phyloP scores from a whole-genome alignment of 345 rosid genomes.

The Hibiscus mutabilis region DNA sequence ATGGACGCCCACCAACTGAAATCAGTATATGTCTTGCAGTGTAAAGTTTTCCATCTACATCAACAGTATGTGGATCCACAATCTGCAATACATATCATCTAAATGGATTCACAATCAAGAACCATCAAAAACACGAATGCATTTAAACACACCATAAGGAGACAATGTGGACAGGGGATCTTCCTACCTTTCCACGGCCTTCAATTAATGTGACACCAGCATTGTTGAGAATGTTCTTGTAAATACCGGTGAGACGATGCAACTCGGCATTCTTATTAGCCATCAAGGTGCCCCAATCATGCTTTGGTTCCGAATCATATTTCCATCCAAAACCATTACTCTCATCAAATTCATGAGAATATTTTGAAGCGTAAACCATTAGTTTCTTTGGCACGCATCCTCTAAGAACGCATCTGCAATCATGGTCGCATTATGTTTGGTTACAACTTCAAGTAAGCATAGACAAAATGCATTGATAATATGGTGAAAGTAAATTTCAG shows the following conservation, averaged over 20 bases:
- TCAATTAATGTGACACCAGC: constrained; percentile 72
- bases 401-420: constrained; percentile 70
- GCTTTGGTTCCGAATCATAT: constrained; percentile 64
- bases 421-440: neutral
- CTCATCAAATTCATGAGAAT: constrained; percentile 83
- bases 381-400: constrained; percentile 95
- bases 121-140: neutral
- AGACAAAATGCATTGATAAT: neutral
- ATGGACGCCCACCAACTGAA: constrained; percentile 85
- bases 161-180: neutral
- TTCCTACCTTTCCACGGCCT: constrained; percentile 89
- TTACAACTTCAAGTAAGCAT: neutral
- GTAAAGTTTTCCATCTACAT: constrained; percentile 75
- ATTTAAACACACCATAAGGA: neutral
- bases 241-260: constrained; percentile 80
- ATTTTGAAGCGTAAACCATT: constrained; percentile 82
- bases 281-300: constrained; percentile 88
- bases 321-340: constrained; percentile 92
- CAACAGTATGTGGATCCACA: constrained; percentile 75
- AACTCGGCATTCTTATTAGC: constrained; percentile 92
- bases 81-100: constrained; percentile 32
- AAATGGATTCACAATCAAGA: constrained; percentile 1
- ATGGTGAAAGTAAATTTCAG: neutral
- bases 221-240: constrained; percentile 62
- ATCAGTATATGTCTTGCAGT: constrained; percentile 69